These are phyloP conservation scores for Berkeleyomyces basicola DNA, from an alignment of 2,329 filamentous ascomycete genomes.

Conservation along the genomic window DNA sequence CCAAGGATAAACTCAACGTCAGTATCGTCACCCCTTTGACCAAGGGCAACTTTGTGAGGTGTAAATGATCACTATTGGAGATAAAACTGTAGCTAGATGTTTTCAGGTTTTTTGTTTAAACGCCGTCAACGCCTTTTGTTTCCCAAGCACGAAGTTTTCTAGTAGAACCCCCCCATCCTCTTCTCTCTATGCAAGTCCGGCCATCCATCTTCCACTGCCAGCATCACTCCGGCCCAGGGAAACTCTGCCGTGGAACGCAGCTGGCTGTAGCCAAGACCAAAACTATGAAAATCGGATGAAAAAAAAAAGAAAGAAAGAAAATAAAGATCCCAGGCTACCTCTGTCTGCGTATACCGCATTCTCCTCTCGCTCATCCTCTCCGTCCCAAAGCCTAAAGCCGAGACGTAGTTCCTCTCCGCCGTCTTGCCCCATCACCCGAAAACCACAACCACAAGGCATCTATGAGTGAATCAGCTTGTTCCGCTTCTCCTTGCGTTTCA, in stretches of 20 bases:
- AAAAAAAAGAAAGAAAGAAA: neutral
- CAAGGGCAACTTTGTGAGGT: too few relatives aligned
- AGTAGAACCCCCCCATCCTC: neutral
- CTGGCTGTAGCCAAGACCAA: neutral
- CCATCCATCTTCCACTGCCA: too few relatives aligned
- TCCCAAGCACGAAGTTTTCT: neutral
- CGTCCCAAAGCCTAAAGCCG: neutral
- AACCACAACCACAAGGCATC: constrained; percentile 16
- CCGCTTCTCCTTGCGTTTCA: constrained; percentile 92
- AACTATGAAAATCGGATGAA: constrained; percentile 2
- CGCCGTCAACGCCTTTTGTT: constrained; percentile 12
- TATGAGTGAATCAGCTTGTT: constrained; percentile 65
- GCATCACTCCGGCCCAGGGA: too few relatives aligned
- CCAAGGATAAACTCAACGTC: too few relatives aligned
- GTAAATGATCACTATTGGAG: too few relatives aligned
- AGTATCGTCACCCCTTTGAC: too few relatives aligned
- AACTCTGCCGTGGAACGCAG: neutral
- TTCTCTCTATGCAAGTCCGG: too few relatives aligned
- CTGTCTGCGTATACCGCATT: neutral
- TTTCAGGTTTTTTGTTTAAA: constrained; percentile 4
- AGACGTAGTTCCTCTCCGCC: constrained; percentile 2
- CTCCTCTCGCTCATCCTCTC: neutral
- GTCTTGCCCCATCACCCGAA: neutral
- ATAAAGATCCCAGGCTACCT: neutral
- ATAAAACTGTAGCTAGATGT: neutral